phyloP scores from a whole-genome alignment of 768 basidiomycete species.

The Xerocomellus amylosporus region DNA sequence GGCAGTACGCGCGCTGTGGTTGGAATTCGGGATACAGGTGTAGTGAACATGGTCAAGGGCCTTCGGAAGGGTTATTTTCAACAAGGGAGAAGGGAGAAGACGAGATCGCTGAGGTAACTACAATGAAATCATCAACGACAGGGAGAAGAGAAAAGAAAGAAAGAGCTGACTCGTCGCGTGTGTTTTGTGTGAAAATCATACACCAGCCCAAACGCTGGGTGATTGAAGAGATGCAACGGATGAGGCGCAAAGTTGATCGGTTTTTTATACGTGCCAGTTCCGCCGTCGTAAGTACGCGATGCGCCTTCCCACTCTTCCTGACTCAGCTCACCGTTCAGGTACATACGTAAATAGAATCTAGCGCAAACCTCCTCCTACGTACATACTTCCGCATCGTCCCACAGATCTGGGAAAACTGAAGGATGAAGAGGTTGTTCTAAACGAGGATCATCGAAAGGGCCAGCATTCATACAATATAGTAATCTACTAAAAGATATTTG shows the following conservation, averaged over 20 bases:
- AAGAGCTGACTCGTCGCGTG: slow-evolving; percentile 34
- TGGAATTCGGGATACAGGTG: slow-evolving; percentile 9
- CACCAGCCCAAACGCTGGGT: slow-evolving; percentile 13
- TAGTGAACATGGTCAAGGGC: slow-evolving; percentile 11
- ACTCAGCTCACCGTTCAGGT: no score
- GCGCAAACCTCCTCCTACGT: no score
- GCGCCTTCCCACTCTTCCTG: no score
- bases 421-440: no score
- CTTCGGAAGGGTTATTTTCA: slow-evolving; percentile 9
- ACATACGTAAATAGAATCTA: no score
- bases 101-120: slow-evolving; percentile 33
- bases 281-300: no score
- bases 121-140: slow-evolving; percentile 3
- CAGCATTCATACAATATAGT: no score
- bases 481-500: no score
- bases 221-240: neutral
- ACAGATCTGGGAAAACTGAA: no score
- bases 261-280: neutral
- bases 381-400: no score
- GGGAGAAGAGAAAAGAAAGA: neutral
- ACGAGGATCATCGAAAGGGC: no score
- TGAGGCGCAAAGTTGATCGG: no score
- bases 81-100: slow-evolving; percentile 26
- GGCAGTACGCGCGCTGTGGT: slow-evolving; percentile 11
- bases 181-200: slow-evolving; percentile 34